These are phyloP conservation scores for Syzygium oleosum DNA, from an alignment of 345 rosid species.

Conservation along the genomic window DNA sequence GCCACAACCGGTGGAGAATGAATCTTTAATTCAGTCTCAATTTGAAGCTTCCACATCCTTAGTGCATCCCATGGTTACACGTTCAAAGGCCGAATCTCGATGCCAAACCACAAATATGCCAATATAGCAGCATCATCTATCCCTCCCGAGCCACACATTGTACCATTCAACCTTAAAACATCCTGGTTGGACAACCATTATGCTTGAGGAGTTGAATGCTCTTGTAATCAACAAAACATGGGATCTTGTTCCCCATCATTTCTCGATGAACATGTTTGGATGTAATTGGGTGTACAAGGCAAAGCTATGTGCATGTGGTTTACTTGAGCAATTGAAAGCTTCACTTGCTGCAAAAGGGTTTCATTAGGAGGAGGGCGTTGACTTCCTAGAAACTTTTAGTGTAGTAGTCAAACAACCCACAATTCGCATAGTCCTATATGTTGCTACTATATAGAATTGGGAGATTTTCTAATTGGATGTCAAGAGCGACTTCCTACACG, in stretches of 20 bases:
- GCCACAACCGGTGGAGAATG: not conserved
- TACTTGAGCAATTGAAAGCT: accelerated
- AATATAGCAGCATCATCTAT: too few relatives aligned
- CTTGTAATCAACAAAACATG: not conserved
- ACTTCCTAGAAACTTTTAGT: not conserved
- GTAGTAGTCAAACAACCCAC: not conserved
- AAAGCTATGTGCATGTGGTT: not conserved
- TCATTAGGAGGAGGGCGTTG: not conserved
- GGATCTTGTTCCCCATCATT: not conserved
- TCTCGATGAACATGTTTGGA: not conserved
- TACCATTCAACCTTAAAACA: not conserved
- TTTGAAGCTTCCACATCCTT: not conserved
- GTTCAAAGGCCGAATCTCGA: not conserved
- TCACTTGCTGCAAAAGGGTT: not conserved
- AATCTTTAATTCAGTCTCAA: not conserved
- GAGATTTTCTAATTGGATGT: not conserved
- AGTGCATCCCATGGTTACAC: not conserved
- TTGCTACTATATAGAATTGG: not conserved
- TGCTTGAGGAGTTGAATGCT: not conserved
- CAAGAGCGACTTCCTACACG: not conserved
- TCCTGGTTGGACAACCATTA: not conserved
- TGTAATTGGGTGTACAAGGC: not conserved
- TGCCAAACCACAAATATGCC: not conserved
- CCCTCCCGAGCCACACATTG: not conserved
- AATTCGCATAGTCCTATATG: not conserved